Evolutionary conservation across 768 basidiomycete species (phyloP).

Genomic region (Lactarius hatsudake): DNA sequence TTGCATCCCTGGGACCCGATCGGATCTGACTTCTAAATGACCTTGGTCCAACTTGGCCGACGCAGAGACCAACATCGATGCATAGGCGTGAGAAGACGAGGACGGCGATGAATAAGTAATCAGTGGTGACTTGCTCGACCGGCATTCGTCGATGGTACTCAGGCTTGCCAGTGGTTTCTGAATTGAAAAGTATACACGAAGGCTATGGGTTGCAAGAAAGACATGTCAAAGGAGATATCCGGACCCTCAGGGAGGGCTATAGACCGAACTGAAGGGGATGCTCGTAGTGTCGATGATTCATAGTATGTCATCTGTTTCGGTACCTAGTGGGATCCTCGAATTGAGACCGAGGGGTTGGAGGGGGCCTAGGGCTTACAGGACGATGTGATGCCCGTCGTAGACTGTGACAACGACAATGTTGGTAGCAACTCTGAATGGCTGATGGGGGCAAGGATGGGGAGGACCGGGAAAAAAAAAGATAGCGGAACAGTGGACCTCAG

Average conservation of each 20-base stretch:
- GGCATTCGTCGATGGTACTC: conserved; percentile 28
- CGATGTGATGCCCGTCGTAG: conserved; percentile 19
- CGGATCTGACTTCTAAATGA: no score
- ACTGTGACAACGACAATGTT: conserved; percentile 24
- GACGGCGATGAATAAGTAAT: conserved; percentile 39
- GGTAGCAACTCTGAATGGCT: conserved; percentile 30
- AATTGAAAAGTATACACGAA: conserved; percentile 31
- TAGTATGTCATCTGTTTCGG: conserved; percentile 65
- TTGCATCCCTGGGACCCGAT: no score
- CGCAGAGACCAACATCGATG: conserved; percentile 40
- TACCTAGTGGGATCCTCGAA: conserved; percentile 53
- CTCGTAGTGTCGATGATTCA: conserved; percentile 70
- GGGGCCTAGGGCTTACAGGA: conserved; percentile 25
- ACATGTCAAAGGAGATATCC: conserved; percentile 72
- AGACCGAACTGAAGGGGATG: conserved; percentile 64
- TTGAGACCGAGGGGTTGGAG: conserved; percentile 36
- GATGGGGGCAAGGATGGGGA: conserved; percentile 32
- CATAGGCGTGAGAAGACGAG: conserved; percentile 37
- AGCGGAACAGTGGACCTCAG: conserved; percentile 4
- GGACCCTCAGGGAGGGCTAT: conserved; percentile 52
- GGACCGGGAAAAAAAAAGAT: neutral
- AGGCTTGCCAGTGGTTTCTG: conserved; percentile 13
- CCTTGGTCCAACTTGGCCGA: neutral
- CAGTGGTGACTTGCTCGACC: conserved; percentile 31
- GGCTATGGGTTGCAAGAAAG: conserved; percentile 64